Evolutionary conservation across 352 stramenopile genomes (phyloP).

Genomic region (Phytophthora macrochlamydospora): DNA sequence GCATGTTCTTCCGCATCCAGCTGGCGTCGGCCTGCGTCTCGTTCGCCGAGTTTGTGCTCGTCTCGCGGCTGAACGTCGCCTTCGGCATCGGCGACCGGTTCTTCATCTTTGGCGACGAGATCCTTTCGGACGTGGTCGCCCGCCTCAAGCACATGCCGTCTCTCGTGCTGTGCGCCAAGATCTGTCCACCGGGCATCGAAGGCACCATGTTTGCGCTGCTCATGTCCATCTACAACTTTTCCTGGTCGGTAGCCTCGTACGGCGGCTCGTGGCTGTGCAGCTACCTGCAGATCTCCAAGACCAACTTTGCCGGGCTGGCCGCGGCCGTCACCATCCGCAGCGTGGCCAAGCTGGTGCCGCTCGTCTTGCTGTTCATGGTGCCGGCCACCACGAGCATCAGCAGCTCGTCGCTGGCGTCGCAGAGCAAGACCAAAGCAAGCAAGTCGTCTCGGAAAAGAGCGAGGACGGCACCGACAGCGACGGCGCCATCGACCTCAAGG

Average conservation of each 20-base stretch:
- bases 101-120: slow-evolving; percentile 86
- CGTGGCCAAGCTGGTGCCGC: slow-evolving; percentile 64
- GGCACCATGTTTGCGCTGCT: slow-evolving; percentile 95
- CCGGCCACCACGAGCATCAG: slow-evolving; percentile 71
- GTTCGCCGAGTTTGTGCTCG: slow-evolving; percentile 72
- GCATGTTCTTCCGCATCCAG: slow-evolving; percentile 80
- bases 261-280: slow-evolving; percentile 79
- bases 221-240: slow-evolving; percentile 90
- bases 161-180: slow-evolving; percentile 94
- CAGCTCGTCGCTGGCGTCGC: slow-evolving; percentile 49
- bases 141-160: slow-evolving; percentile 92
- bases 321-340: slow-evolving; percentile 64
- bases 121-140: slow-evolving; percentile 80
- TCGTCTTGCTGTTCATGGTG: slow-evolving; percentile 79
- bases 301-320: slow-evolving; percentile 65
- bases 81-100: slow-evolving; percentile 69
- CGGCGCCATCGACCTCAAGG: slow-evolving; percentile 38
- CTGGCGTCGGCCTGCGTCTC: slow-evolving; percentile 69
- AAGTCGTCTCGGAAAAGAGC: slow-evolving; percentile 29
- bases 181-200: slow-evolving; percentile 96
- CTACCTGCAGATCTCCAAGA: slow-evolving; percentile 79
- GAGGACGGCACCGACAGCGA: slow-evolving; percentile 32
- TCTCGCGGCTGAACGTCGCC: slow-evolving; percentile 65
- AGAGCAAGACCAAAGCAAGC: slow-evolving; percentile 22
- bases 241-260: slow-evolving; percentile 78